phyloP scores from a whole-genome alignment of 2,329 filamentous ascomycete genomes.

The Arachnomyces sp. region DNA sequence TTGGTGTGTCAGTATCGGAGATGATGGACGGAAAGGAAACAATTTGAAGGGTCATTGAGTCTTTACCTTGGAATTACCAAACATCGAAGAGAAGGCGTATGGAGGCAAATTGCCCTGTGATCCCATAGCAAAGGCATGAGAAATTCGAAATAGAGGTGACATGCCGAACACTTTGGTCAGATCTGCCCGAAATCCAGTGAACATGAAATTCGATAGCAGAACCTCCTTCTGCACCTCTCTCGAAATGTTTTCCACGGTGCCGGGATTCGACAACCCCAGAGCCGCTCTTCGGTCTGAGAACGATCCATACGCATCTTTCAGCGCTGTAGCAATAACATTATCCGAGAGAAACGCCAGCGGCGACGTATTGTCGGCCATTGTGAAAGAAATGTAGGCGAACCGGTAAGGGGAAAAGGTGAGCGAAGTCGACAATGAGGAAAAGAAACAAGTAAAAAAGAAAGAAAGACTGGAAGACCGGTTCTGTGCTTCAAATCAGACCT shows the following conservation, averaged over 20 bases:
- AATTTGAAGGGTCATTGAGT: background rate
- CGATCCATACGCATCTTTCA: constrained; percentile 70
- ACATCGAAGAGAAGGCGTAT: constrained; percentile 90
- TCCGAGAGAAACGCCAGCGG: constrained; percentile 61
- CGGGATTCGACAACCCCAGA: constrained; percentile 84
- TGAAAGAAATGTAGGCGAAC: too few relatives aligned
- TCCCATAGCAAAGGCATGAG: constrained; percentile 92
- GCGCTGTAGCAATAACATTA: constrained; percentile 62
- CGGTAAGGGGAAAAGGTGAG: constrained; percentile 14
- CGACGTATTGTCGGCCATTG: constrained; percentile 36
- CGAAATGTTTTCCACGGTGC: constrained; percentile 80
- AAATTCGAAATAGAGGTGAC: constrained; percentile 90
- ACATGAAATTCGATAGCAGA: constrained; percentile 92
- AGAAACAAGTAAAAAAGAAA: constrained; percentile 11
- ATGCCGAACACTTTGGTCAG: constrained; percentile 95
- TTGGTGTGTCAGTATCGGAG: constrained; percentile 11
- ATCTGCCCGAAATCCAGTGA: constrained; percentile 91
- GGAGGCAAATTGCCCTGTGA: constrained; percentile 74
- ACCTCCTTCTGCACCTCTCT: constrained; percentile 95
- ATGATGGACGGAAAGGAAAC: background rate
- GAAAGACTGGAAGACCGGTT: background rate
- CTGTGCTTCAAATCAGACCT: background rate
- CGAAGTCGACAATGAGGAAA: constrained; percentile 16
- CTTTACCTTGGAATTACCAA: constrained; percentile 83
- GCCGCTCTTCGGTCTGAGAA: constrained; percentile 82